Base-by-base conservation (phyloP, 2,329 filamentous ascomycete species). In the Periconia sp. region DNA sequence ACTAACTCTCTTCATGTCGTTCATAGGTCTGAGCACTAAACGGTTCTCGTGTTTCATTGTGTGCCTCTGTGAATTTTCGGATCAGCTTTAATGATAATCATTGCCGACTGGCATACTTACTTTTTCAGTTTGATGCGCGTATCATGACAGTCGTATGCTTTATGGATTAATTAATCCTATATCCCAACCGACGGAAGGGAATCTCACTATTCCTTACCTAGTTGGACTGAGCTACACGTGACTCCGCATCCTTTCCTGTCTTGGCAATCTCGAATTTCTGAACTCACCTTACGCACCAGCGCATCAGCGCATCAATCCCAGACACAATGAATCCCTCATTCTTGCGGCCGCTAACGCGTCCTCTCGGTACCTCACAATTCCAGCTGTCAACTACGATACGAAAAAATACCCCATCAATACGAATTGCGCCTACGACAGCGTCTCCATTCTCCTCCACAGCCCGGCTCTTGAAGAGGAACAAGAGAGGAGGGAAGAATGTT, bases 401-500 rank as follows among this genome's bases (percentile, higher is more conserved):
- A 36, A 48, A 51, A 57, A 48, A 47, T 43, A 45, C n/a, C 7
- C 44, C 47, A 13, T 5, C 22, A 16, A 48, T 40, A 44, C 45
- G 36, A 43, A 44, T 39, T 5, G 47, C n/a, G 46, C 22, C 38
- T 12, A 21, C 50, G 28, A 29, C 37, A 17, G 49, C 54, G 45
- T 56, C 59, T 1, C 33, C 47, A 31, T 69, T 69, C 51, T 66
- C 65, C 31, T 56, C 65, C 2, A 68, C 65, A 31, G 36, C 59
- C 6, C 52, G 40, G 6, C 24, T 67, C 22, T 50, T 61, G 38
- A 65, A 66, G 46, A 37, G 65, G 1, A 48, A n/a, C n/a, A n/a
- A 42, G 9, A 63, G 59, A 23, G 61, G 61, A 11, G 48, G 45
- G 2, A 43, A 45, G 12, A 36, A 41, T 1, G 48, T 50, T 3